Base-by-base conservation (phyloP, 1,284 basidiomycete genomes). In the Athelia psychrophila region DNA sequence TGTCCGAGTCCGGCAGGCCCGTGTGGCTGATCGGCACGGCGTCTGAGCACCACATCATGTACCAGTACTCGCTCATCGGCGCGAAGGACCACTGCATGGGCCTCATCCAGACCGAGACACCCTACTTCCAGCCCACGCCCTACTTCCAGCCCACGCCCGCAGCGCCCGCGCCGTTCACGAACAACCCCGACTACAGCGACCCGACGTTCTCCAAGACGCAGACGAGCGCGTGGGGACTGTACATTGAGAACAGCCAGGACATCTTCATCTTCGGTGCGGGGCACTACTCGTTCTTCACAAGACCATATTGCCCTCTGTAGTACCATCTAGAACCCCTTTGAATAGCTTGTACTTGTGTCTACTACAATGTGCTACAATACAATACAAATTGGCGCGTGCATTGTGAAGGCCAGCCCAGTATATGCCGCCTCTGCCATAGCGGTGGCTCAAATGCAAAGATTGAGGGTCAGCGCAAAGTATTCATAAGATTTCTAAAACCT, bases 11-110 rank as follows among this genome's bases (percentile, higher is more conserved):
- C 0, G 72, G 72, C 44, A 86, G 87, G 0, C 87, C 87, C 2
- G 84, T 87, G 3, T 89, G 87, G 86, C 63, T 89, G 73, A 78
- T 88, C 56, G 87, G 87, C 38, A 88, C 86, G 38, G 80, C 60
- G 78, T 75, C 75, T 54, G 86, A 88, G 60, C 86, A 90, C 60
- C 83, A 85, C 55, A 72, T 75, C 5, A 63, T 86, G 6, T 88
- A 88, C 60, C 84, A 89, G 61, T 89, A 88, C 62, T 80, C 73
- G 58, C 63, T 90, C 33, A 79, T 74, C 27, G 76, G 77, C 47
- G 86, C 88, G 1, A 66, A 71, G 56, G 80, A 84, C 60, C 86
- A 90, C 58, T 90, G 84, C 64, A 77, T 88, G 63, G 87, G 85
- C 0, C 69, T 88, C 38, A 83, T 84, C 40, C 88, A 90, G 62